Evolutionary conservation across 2,329 filamentous ascomycete species (phyloP).

Genomic region (Septoria linicola): DNA sequence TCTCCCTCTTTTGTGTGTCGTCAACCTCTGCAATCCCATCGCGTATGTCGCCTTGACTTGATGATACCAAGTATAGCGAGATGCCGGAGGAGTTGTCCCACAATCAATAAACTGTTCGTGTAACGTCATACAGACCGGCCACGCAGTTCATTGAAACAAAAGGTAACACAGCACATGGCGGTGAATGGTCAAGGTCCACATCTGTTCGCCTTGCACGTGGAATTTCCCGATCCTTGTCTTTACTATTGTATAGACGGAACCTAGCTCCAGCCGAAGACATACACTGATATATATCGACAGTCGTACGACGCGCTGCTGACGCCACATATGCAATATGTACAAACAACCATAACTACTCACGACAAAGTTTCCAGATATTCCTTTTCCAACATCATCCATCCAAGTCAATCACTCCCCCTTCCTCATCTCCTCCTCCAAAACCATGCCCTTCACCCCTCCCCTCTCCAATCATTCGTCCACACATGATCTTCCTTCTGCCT

Average conservation of each 20-base stretch:
- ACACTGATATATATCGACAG: no score
- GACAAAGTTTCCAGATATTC: no score
- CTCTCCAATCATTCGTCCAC: slow-evolving; percentile 42
- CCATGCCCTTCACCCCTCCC: slow-evolving; percentile 39
- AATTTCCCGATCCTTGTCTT: no score
- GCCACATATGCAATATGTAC: background rate
- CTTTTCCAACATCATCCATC: no score
- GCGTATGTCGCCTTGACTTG: slow-evolving; percentile 2
- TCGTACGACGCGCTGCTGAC: no score
- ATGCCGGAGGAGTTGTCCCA: slow-evolving; percentile 8
- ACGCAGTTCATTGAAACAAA: background rate
- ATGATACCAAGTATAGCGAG: background rate
- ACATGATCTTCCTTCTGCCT: slow-evolving; percentile 37
- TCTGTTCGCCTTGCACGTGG: no score
- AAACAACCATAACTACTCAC: no score
- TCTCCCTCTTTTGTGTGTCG: background rate
- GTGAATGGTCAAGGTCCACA: background rate
- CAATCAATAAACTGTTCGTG: background rate
- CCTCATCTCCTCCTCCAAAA: slow-evolving; percentile 39
- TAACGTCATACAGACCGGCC: no score
- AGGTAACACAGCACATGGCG: no score
- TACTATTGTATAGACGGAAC: no score
- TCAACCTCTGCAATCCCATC: slow-evolving; percentile 4
- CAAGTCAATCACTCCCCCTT: background rate
- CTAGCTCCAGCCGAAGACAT: no score